Percentiles rank a stretch among this genome's conserved stretches.
Evolutionary conservation across 257 asterid species (phyloP).

Genomic region (Haberlea rhodopensis): DNA sequence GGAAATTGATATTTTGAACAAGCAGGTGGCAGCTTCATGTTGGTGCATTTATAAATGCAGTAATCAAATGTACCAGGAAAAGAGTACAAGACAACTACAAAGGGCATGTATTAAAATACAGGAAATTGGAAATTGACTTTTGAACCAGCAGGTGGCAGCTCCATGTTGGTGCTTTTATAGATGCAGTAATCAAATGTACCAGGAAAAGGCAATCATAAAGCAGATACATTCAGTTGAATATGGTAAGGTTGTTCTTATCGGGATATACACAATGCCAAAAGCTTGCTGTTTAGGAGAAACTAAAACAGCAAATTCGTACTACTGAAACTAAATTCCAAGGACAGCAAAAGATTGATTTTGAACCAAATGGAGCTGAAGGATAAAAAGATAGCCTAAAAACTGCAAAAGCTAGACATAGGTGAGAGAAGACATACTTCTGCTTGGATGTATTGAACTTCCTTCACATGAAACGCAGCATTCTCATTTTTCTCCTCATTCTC

Average conservation of each 20-base stretch:
- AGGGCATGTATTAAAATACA: conserved; percentile 13
- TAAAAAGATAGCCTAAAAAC: not conserved
- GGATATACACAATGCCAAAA: conserved; percentile 7
- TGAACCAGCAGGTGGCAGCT: not conserved
- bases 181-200: conserved; percentile 3
- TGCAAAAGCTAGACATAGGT: not conserved
- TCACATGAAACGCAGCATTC: conserved; percentile 87
- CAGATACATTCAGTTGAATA: not conserved
- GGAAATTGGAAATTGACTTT: not conserved
- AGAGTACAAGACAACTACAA: not conserved
- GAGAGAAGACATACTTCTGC: conserved; percentile 66
- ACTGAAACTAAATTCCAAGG: not conserved
- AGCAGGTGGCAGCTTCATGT: not conserved
- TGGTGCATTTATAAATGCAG: conserved; percentile 10
- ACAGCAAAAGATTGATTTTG: not conserved
- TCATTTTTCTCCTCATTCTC: conserved; percentile 89
- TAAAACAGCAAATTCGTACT: conserved; percentile 1
- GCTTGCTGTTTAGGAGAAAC: not conserved
- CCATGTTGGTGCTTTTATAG: conserved; percentile 6
- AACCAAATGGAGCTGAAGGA: not conserved
- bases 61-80: conserved; percentile 1
- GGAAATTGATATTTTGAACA: not conserved
- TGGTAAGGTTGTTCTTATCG: not conserved
- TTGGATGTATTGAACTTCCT: conserved; percentile 98
- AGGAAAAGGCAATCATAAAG: no score